Evolutionary conservation across 2,329 filamentous ascomycete species (phyloP), one percentile per base, ranked within the genome.

Genomic region (Penicillium sclerotiorum): DNA sequence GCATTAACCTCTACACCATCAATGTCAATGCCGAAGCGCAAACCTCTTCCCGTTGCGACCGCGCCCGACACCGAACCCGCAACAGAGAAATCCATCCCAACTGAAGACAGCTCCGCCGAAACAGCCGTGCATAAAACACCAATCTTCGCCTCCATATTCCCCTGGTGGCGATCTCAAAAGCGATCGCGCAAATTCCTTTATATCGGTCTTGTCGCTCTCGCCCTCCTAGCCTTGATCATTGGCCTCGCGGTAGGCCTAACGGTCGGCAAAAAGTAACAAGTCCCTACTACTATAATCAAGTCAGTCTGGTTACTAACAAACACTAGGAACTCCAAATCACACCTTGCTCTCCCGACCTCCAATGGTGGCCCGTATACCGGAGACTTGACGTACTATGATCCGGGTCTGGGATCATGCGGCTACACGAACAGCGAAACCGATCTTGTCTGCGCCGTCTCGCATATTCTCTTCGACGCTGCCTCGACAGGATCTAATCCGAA

Each of bases 321-420:
- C 13, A 13, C 25, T 18, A 20, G 9, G n/a, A 40, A 36, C 27
- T 48, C 37, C 39, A 40, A 42, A 21, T 49, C 51, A 2, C 62
- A 64, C 30, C 61, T 65, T n/a, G 55, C 62, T 3, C 57, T 66
- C 3, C 63, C 63, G 13, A 65, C 61, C 8, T 52, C 62, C 33
- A 58, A 79, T 47, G 73, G 75, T 9, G 73, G 77, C 1, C 76
- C 78, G 0, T 83, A 81, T 60, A 78, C 73, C 4, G 87, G 86
- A 45, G 85, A 89, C 42, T 67, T 89, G 43, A 90, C 86, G 1
- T 92, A 85, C 72, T 92, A 88, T 67, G 72, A 75, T 15, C 81
- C 86, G 0, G 81, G 69, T 0, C 76, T 89, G 4, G 88, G 89
- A 11, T 84, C 88, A 0, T 93, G 89, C 64, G 89, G 88, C 5